These are phyloP conservation scores for Sporothrix brasiliensis DNA, from an alignment of 2,329 filamentous ascomycete species.

Conservation along the genomic window DNA sequence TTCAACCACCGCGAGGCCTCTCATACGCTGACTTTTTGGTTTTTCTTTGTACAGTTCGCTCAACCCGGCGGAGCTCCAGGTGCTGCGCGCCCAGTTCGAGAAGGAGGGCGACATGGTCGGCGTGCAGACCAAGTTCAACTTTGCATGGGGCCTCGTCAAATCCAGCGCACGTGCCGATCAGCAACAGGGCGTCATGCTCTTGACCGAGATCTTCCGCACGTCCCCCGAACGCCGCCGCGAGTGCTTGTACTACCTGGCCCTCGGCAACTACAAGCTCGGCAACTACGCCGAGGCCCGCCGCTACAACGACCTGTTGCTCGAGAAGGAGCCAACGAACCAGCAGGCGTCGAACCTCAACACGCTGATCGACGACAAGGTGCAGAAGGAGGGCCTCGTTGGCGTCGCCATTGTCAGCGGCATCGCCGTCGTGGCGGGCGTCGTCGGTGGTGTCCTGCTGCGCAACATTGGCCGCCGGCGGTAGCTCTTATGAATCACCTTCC, in stretches of 20 bases:
- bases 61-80: slow-evolving; percentile 87
- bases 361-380: slow-evolving; percentile 94
- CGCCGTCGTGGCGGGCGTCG: slow-evolving; percentile 87
- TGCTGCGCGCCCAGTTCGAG: slow-evolving; percentile 91
- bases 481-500: slow-evolving; percentile 15
- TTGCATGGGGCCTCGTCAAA: slow-evolving; percentile 98
- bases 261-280: slow-evolving; percentile 97
- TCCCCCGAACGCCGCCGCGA: slow-evolving; percentile 91
- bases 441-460: slow-evolving; percentile 83
- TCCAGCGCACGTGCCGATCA: slow-evolving; percentile 82
- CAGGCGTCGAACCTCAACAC: slow-evolving; percentile 84
- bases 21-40: neutral
- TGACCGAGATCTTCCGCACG: slow-evolving; percentile 94
- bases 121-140: slow-evolving; percentile 99
- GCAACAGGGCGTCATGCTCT: slow-evolving; percentile 88
- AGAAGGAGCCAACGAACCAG: slow-evolving; percentile 87
- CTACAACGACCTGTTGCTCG: slow-evolving; percentile 90
- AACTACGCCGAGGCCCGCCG: slow-evolving; percentile 94
- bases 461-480: slow-evolving; percentile 67
- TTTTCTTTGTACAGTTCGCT: slow-evolving; percentile 64
- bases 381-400: slow-evolving; percentile 89
- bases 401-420: slow-evolving; percentile 94
- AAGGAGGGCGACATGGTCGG: slow-evolving; percentile 97
- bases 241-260: slow-evolving; percentile 95
- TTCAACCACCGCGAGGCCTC: no score